Conservation (phyloP, 768 basidiomycete species). For the Mycena haematopus region DNA sequence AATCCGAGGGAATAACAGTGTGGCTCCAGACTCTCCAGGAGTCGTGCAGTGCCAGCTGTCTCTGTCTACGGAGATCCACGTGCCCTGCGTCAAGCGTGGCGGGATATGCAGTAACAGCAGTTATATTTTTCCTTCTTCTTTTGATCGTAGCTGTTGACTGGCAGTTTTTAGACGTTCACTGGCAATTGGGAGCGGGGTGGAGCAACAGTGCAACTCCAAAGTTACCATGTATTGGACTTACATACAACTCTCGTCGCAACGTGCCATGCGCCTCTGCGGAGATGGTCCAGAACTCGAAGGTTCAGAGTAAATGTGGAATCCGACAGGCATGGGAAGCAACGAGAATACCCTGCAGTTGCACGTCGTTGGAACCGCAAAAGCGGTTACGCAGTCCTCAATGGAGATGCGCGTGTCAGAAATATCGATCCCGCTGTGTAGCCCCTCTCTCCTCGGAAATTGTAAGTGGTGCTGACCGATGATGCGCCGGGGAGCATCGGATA, state of each 20-base stretch:
- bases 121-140: not conserved
- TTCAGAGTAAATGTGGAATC: not conserved
- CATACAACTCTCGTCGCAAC: too few species aligned
- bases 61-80: not conserved
- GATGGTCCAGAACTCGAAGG: not conserved
- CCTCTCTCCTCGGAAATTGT: not conserved
- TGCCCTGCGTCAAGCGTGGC: not conserved
- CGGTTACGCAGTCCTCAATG: not conserved
- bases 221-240: too few species aligned
- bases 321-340: slow-evolving; percentile 5
- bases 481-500: not conserved
- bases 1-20: slow-evolving; percentile 18
- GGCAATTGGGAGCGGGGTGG: too few species aligned
- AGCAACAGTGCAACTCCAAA: not conserved
- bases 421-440: not conserved
- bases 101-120: too few species aligned
- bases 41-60: not conserved
- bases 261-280: not conserved
- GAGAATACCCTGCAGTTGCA: not conserved
- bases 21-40: not conserved
- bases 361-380: slow-evolving; percentile 10
- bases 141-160: not conserved
- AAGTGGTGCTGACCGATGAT: not conserved
- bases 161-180: too few species aligned
- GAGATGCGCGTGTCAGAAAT: not conserved